These are phyloP conservation scores for Solanum habrochaites DNA, from an alignment of 257 asterid genomes.

Conservation along the genomic window DNA sequence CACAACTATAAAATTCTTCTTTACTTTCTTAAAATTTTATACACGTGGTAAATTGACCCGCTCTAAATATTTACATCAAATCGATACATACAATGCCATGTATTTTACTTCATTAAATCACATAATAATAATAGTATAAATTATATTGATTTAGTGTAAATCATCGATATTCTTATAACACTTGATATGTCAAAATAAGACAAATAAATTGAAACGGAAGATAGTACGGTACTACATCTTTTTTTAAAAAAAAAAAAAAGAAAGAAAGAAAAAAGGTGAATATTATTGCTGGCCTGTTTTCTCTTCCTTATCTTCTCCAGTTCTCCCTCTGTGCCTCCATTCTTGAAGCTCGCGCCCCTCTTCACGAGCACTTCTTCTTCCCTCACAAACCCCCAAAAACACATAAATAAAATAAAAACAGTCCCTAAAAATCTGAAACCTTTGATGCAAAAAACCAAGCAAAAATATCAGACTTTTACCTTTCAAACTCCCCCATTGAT, in stretches of 20 bases:
- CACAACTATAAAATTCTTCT: too few relatives aligned
- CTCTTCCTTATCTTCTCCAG: slow-evolving; percentile 46
- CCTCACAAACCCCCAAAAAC: neutral
- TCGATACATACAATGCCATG: too few relatives aligned
- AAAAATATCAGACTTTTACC: slow-evolving; percentile 9
- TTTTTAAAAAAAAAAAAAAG: neutral
- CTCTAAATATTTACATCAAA: too few relatives aligned
- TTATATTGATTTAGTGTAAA: too few relatives aligned
- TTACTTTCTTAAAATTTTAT: too few relatives aligned
- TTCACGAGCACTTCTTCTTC: slow-evolving; percentile 30
- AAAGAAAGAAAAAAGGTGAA: neutral
- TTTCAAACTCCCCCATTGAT: slow-evolving; percentile 27
- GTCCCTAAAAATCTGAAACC: slow-evolving; percentile 2
- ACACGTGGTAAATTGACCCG: too few relatives aligned
- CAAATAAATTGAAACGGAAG: too few relatives aligned
- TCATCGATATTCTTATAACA: fast-evolving
- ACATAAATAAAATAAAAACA: neutral
- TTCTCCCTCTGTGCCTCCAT: slow-evolving; percentile 35
- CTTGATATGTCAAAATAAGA: fast-evolving
- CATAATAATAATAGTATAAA: too few relatives aligned
- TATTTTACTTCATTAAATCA: too few relatives aligned
- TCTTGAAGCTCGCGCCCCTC: slow-evolving; percentile 67
- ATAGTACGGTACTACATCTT: too few relatives aligned
- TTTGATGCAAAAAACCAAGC: slow-evolving; percentile 47
- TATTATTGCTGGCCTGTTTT: slow-evolving; percentile 13